Percentiles rank a stretch among this genome's conserved stretches.
Conservation (phyloP, 805 yeast species). For the Kodamaea sagamina region DNA sequence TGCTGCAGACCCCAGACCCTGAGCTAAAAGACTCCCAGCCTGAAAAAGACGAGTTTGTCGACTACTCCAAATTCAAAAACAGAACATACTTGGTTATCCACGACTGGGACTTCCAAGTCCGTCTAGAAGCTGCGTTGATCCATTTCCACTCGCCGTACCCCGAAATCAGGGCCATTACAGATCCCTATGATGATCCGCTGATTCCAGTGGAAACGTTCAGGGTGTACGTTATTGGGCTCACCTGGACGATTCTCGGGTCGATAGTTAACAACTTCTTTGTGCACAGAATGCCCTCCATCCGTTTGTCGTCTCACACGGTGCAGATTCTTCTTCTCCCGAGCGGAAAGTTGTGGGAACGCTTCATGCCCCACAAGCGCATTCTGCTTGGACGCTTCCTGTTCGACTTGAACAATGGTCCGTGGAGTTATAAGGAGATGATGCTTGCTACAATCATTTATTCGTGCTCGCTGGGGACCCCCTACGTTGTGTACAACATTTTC, state of each 20-base stretch:
- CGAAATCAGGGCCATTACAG: conserved; percentile 67
- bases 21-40: not conserved
- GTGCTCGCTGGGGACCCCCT: conserved; percentile 46
- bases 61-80: conserved; percentile 12
- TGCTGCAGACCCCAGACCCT: conserved; percentile 16
- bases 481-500: conserved; percentile 42
- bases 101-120: conserved; percentile 37
- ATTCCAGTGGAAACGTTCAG: conserved; percentile 55
- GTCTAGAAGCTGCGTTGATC: conserved; percentile 45
- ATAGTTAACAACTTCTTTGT: conserved; percentile 59
- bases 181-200: conserved; percentile 53
- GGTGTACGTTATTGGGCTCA: conserved; percentile 53
- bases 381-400: conserved; percentile 22
- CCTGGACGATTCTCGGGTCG: conserved; percentile 55
- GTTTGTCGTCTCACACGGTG: conserved; percentile 39
- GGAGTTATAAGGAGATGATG: conserved; percentile 50
- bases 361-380: conserved; percentile 26
- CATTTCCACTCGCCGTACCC: conserved; percentile 58
- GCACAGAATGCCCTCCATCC: conserved; percentile 52
- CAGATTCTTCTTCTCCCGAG: conserved; percentile 42
- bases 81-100: conserved; percentile 13
- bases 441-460: conserved; percentile 44
- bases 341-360: conserved; percentile 42
- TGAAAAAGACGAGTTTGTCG: not conserved
- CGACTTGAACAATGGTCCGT: conserved; percentile 43